Conservation (phyloP, 2,329 filamentous ascomycete genomes). For the Trichoderma harzianum region DNA sequence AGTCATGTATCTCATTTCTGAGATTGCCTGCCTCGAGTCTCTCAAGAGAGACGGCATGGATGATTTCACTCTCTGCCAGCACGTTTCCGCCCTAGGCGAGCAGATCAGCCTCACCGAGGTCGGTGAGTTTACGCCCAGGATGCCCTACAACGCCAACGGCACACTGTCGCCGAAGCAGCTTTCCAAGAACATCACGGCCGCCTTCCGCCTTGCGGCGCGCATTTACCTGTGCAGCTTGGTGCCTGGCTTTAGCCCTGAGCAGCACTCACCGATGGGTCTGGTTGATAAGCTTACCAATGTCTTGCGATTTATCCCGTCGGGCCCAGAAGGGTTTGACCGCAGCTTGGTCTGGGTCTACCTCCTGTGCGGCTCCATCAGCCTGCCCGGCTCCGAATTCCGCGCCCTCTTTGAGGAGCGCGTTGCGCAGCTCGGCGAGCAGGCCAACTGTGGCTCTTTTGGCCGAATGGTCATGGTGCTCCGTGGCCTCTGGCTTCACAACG, state of each 20-base stretch:
- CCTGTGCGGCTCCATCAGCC: conserved; percentile 76
- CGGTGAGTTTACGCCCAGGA: conserved; percentile 54
- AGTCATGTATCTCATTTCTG: conserved; percentile 96
- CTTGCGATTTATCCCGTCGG: conserved; percentile 78
- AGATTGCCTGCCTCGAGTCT: conserved; percentile 92
- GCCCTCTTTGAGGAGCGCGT: conserved; percentile 73
- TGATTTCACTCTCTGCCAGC: conserved; percentile 79
- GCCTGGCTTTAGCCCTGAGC: conserved; percentile 75
- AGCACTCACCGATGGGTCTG: conserved; percentile 70
- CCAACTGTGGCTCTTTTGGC: conserved; percentile 79
- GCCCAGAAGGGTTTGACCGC: conserved; percentile 79
- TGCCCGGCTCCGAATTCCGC: conserved; percentile 71
- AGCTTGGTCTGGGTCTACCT: conserved; percentile 92
- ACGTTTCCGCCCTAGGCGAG: conserved; percentile 81
- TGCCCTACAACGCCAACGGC: conserved; percentile 65
- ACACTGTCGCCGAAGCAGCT: conserved; percentile 79
- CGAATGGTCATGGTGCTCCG: conserved; percentile 73
- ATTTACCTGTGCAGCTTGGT: conserved; percentile 97
- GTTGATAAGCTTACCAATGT: conserved; percentile 73
- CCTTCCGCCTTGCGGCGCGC: conserved; percentile 88
- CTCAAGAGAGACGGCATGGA: conserved; percentile 81
- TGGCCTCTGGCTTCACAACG: conserved; percentile 82
- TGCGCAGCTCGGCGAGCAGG: conserved; percentile 69
- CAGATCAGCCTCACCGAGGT: conserved; percentile 81
- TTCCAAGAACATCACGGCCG: conserved; percentile 80